Base-by-base conservation (phyloP, 2,329 filamentous ascomycete genomes). In the Aureobasidium sp. region DNA sequence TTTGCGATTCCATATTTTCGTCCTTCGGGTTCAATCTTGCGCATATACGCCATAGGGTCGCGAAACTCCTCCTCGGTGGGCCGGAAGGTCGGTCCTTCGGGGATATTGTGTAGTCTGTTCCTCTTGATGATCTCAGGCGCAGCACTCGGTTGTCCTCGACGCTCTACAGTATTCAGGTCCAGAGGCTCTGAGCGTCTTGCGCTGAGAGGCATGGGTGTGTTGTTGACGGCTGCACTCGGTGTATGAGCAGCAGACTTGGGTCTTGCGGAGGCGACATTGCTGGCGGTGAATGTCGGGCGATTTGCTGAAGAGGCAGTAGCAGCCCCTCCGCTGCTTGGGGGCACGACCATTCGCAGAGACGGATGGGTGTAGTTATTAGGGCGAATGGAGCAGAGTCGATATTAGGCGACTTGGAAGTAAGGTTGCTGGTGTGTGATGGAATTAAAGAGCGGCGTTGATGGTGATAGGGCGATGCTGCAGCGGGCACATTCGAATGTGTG, bases 41-140 rank as follows among this genome's bases (percentile, higher is more conserved):
- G 87, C 69, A 99, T 92, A 71, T 97, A 99, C 69, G 89, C 89
- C 71, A 96, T 87, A 0, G 94, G 94, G 70, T 99, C 92, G 70
- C 88, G 90, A 81, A 94, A 99, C 75, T 99, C 92, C 68, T 97
- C 92, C 68, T 91, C 87, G 0, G 90, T 96, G 36, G 94, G 94
- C 66, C 86, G 83, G 74, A 91, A 99, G 5, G 91, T 94, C 2
- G 93, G 93, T 31, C 94, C 93, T 72, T 97, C 93, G 67, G 89
- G 84, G 45, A 99, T 82, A 47, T 87, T 91, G 75, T 96, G 91
- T 41, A 90, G 89, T 57, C 94, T 85, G 68, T 84, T 86, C 72
- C 87, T 87, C 74, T 90, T 90, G n/a, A 83, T 61, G 44, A 87
- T 83, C 72, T 96, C 90, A 70, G 88, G 86, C 68, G 85, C 85